Percentiles rank a stretch among this genome's conserved stretches.
Evolutionary conservation across 2,329 filamentous ascomycete genomes (phyloP).

Genomic region (Zasmidium cellare): DNA sequence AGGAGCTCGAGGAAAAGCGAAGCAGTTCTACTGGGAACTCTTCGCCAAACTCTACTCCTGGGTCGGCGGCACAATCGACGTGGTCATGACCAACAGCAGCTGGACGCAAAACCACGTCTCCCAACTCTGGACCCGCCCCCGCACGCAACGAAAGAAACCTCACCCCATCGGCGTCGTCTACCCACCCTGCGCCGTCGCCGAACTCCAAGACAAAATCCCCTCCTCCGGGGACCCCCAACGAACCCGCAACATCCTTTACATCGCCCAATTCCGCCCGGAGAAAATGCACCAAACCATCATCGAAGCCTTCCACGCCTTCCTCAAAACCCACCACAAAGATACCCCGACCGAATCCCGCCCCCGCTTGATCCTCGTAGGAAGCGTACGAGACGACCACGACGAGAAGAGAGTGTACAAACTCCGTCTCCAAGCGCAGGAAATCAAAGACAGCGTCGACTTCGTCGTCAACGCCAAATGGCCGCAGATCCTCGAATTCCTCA

Average conservation of each 20-base stretch:
- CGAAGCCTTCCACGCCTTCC: slow-evolving; percentile 76
- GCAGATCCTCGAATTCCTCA: slow-evolving; percentile 77
- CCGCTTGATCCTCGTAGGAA: slow-evolving; percentile 81
- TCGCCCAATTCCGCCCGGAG: slow-evolving; percentile 95
- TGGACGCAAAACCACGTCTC: slow-evolving; percentile 89
- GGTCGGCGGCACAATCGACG: slow-evolving; percentile 80
- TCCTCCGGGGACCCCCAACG: slow-evolving; percentile 71
- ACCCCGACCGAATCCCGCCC: slow-evolving; percentile 41
- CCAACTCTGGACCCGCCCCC: slow-evolving; percentile 67
- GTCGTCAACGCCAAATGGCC: slow-evolving; percentile 88
- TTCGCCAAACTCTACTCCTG: slow-evolving; percentile 82
- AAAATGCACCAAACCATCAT: slow-evolving; percentile 93
- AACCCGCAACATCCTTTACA: slow-evolving; percentile 78
- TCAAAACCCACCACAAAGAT: slow-evolving; percentile 55
- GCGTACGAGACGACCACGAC: slow-evolving; percentile 82
- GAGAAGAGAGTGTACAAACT: slow-evolving; percentile 84
- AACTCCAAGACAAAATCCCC: slow-evolving; percentile 73
- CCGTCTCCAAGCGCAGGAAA: slow-evolving; percentile 77
- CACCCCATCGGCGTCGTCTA: slow-evolving; percentile 75
- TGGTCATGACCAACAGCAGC: slow-evolving; percentile 95
- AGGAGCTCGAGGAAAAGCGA: slow-evolving; percentile 68
- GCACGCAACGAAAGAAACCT: slow-evolving; percentile 50
- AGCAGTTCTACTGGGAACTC: slow-evolving; percentile 80
- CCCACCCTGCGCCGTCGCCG: slow-evolving; percentile 86
- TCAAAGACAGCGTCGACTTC: slow-evolving; percentile 83